These are phyloP conservation scores for Amanita inopinata DNA, from an alignment of 768 basidiomycete species.

Conservation along the genomic window DNA sequence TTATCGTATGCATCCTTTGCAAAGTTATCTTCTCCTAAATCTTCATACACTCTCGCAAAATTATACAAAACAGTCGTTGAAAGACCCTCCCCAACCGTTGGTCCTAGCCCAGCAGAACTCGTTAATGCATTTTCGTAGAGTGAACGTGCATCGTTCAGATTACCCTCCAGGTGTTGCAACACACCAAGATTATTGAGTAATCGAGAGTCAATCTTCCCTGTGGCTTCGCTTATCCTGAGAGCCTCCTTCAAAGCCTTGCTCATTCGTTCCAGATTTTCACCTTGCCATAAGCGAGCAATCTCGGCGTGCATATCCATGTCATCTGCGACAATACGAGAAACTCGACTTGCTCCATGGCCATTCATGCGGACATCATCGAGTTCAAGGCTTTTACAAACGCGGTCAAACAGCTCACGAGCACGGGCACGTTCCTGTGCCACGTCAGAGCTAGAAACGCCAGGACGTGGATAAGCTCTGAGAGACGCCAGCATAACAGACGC, in stretches of 20 bases:
- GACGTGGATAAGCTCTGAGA: slow-evolving; percentile 73
- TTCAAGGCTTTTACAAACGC: slow-evolving; percentile 57
- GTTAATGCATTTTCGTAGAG: slow-evolving; percentile 73
- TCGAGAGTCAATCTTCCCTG: slow-evolving; percentile 47
- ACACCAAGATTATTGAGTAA: slow-evolving; percentile 77
- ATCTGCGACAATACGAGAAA: slow-evolving; percentile 48
- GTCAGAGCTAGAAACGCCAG: slow-evolving; percentile 69
- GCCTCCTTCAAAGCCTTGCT: slow-evolving; percentile 69
- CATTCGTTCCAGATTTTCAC: slow-evolving; percentile 66
- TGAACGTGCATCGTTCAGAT: slow-evolving; percentile 41
- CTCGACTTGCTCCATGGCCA: slow-evolving; percentile 27
- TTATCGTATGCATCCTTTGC: slow-evolving; percentile 86
- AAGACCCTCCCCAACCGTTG: slow-evolving; percentile 52
- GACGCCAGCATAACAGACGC: slow-evolving; percentile 86
- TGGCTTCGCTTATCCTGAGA: slow-evolving; percentile 46
- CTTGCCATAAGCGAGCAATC: slow-evolving; percentile 83
- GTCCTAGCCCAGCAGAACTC: slow-evolving; percentile 34
- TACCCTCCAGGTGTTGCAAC: slow-evolving; percentile 61
- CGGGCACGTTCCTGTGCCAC: slow-evolving; percentile 56
- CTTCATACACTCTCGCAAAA: slow-evolving; percentile 86
- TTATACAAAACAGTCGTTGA: slow-evolving; percentile 87
- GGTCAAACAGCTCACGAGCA: slow-evolving; percentile 78
- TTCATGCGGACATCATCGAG: slow-evolving; percentile 44
- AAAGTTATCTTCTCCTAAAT: slow-evolving; percentile 56
- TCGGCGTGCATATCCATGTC: slow-evolving; percentile 90